Conservation (phyloP, 2,329 filamentous ascomycete species). For the Trichoderma asperellum region DNA sequence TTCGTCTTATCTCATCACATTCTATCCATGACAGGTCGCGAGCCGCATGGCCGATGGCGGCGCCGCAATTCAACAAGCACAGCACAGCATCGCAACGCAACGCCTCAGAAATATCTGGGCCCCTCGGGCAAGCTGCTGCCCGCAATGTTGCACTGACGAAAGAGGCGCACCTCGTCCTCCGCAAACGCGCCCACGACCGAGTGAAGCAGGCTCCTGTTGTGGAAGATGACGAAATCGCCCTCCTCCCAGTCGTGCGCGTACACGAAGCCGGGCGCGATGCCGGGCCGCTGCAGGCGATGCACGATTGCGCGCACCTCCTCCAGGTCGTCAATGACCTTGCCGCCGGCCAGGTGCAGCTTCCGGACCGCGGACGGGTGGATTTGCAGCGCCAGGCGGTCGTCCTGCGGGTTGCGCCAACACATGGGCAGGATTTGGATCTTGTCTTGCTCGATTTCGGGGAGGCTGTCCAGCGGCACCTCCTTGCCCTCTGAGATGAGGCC, state of each 20-base stretch:
- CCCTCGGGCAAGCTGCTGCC: slow-evolving; percentile 61
- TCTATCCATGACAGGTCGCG: background rate
- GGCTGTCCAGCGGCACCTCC: slow-evolving; percentile 61
- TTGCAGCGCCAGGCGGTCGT: slow-evolving; percentile 69
- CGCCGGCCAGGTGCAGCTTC: slow-evolving; percentile 68
- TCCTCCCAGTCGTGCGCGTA: slow-evolving; percentile 79
- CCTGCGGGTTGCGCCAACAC: slow-evolving; percentile 77
- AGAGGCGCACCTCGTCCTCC: slow-evolving; percentile 73
- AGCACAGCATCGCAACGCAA: background rate
- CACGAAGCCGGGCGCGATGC: slow-evolving; percentile 68
- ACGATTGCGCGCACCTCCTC: slow-evolving; percentile 68
- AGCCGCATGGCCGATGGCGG: slow-evolving; percentile 21
- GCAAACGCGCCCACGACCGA: slow-evolving; percentile 75
- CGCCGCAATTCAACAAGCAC: background rate
- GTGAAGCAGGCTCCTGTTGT: slow-evolving; percentile 76
- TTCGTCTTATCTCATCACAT: background rate
- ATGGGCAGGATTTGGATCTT: slow-evolving; percentile 76
- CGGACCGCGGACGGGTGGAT: slow-evolving; percentile 74
- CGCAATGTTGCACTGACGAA: slow-evolving; percentile 81
- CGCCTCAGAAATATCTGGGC: slow-evolving; percentile 38
- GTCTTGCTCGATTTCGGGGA: slow-evolving; percentile 66
- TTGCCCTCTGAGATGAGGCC: slow-evolving; percentile 69
- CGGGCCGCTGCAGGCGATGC: slow-evolving; percentile 70
- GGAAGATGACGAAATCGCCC: slow-evolving; percentile 76
- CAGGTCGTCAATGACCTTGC: slow-evolving; percentile 70